A percentile compares a stretch with the other conserved stretches of the same genome.
Evolutionary conservation across 257 asterid genomes (phyloP).

Genomic region (Agastache rugosa): DNA sequence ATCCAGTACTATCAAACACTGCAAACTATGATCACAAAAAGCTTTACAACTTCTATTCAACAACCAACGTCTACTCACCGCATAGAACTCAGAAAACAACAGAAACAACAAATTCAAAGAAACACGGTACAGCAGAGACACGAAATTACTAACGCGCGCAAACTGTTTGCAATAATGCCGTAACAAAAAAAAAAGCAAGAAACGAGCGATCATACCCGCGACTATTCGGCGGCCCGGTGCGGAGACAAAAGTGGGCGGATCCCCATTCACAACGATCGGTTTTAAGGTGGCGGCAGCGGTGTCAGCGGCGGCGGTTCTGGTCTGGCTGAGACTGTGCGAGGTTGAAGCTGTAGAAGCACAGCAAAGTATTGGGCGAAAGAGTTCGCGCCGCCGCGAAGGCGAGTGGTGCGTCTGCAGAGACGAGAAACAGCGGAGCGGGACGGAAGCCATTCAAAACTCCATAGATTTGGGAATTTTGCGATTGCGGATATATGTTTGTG

Average conservation of each 20-base stretch:
- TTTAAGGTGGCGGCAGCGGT: slow-evolving; percentile 37
- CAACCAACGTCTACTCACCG: background rate
- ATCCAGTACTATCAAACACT: background rate
- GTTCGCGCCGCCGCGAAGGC: slow-evolving; percentile 38
- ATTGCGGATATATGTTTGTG: background rate
- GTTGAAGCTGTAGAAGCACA: slow-evolving; percentile 50
- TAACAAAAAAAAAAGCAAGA: background rate
- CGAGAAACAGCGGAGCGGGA: slow-evolving; percentile 54
- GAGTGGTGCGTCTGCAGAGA: slow-evolving; percentile 48
- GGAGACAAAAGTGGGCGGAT: slow-evolving; percentile 93
- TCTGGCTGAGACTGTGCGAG: slow-evolving; percentile 32
- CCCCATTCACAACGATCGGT: slow-evolving; percentile 78
- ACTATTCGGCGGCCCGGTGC: slow-evolving; percentile 94
- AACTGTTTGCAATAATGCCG: slow-evolving; percentile 24
- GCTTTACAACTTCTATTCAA: background rate
- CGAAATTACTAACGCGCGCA: slow-evolving; percentile 6
- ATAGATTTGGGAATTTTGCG: background rate
- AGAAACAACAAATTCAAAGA: background rate
- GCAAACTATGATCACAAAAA: background rate
- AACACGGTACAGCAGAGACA: background rate
- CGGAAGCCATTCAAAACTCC: slow-evolving; percentile 47
- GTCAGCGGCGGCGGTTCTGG: background rate
- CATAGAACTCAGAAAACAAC: background rate
- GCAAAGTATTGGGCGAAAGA: slow-evolving; percentile 32
- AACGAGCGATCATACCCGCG: slow-evolving; percentile 58